Conservation (phyloP, 2,329 filamentous ascomycete genomes). For the Ceratocystis harringtonii region DNA sequence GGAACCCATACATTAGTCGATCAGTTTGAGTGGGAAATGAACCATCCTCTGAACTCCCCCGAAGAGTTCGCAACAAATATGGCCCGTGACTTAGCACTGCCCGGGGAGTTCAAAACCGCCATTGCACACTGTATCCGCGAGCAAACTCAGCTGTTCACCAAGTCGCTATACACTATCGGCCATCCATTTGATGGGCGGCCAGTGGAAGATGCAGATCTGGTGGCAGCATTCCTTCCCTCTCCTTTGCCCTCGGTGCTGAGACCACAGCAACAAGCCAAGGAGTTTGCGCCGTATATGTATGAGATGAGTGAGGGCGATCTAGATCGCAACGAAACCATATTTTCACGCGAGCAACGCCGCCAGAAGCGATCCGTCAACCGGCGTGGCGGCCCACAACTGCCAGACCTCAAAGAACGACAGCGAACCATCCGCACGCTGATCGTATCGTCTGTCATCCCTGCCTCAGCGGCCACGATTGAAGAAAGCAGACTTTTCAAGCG, state of each 20-base stretch:
- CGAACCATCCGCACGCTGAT: constrained; percentile 84
- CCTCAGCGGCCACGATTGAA: constrained; percentile 63
- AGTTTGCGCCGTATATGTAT: constrained; percentile 85
- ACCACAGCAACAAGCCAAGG: constrained; percentile 82
- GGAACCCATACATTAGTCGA: constrained; percentile 87
- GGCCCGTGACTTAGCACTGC: constrained; percentile 76
- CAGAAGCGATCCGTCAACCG: constrained; percentile 94
- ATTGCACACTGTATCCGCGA: constrained; percentile 97
- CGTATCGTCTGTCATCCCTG: constrained; percentile 83
- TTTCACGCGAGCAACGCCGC: constrained; percentile 81
- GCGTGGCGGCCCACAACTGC: constrained; percentile 77
- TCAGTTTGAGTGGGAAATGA: constrained; percentile 98
- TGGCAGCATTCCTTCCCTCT: constrained; percentile 70
- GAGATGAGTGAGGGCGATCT: constrained; percentile 83
- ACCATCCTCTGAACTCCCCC: constrained; percentile 82
- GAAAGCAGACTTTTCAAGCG: constrained; percentile 80
- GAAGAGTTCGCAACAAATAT: constrained; percentile 88
- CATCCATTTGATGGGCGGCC: constrained; percentile 91
- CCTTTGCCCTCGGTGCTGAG: constrained; percentile 73
- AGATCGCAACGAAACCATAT: constrained; percentile 79
- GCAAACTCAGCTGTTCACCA: constrained; percentile 85
- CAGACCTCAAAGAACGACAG: constrained; percentile 91
- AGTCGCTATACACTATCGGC: constrained; percentile 80
- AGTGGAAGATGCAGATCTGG: constrained; percentile 80
- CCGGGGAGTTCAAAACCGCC: constrained; percentile 90